Evolutionary conservation across 139 green algal genomes (phyloP).

Genomic region (Coelastrella sp.): DNA sequence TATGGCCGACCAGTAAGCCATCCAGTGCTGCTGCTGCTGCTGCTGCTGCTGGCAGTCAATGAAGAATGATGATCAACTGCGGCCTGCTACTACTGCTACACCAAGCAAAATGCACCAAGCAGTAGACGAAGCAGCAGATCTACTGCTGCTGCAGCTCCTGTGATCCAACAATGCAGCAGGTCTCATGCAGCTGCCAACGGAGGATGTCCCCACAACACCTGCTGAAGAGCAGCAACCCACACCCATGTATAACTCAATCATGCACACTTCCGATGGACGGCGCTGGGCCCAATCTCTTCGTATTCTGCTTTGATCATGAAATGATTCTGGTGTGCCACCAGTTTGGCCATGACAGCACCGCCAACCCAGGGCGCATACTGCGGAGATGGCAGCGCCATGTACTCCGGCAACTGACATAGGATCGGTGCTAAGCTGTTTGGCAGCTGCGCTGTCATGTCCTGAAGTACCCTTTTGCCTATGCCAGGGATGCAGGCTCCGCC

Average conservation of each 20-base stretch:
- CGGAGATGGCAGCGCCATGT: slow-evolving; percentile 41
- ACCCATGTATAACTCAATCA: background rate
- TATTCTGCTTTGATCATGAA: slow-evolving; percentile 77
- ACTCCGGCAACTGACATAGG: slow-evolving; percentile 48
- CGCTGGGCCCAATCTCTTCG: slow-evolving; percentile 32
- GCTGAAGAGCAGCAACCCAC: background rate
- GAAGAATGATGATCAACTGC: too few species aligned
- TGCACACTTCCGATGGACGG: slow-evolving; percentile 38
- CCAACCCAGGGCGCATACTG: slow-evolving; percentile 83
- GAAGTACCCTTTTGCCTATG: background rate
- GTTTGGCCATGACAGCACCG: slow-evolving; percentile 87
- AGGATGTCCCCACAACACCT: background rate
- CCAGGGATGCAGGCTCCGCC: slow-evolving; percentile 60
- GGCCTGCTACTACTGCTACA: background rate
- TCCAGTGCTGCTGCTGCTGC: too few species aligned
- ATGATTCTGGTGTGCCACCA: slow-evolving; percentile 80
- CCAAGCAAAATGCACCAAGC: background rate
- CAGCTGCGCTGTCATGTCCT: slow-evolving; percentile 11
- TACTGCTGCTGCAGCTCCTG: background rate
- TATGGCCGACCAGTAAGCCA: too few species aligned
- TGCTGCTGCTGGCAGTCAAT: too few species aligned
- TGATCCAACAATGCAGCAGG: too few species aligned
- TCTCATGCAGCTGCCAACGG: too few species aligned
- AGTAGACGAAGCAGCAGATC: background rate
- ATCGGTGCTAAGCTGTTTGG: background rate